A percentile compares a stretch with the other conserved stretches of the same genome.
phyloP scores from a whole-genome alignment of 129 eudicot genomes.

The Gnaphalium uliginosum region DNA sequence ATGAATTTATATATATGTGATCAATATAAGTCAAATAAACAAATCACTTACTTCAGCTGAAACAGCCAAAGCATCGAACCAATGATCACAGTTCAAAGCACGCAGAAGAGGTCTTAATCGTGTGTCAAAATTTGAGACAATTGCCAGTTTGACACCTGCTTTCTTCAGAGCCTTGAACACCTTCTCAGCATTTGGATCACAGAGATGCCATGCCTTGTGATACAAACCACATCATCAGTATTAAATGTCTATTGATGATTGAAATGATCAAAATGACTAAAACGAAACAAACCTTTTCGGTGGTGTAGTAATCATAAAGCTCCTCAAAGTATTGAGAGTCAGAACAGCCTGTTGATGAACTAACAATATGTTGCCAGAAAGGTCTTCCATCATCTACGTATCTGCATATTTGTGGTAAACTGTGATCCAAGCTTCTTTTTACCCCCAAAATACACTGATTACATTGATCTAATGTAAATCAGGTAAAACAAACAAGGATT shows the following conservation, averaged over 20 bases:
- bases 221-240: slow-evolving; percentile 16
- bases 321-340: slow-evolving; percentile 97
- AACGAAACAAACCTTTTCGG: slow-evolving; percentile 67
- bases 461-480: not conserved
- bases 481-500: not conserved
- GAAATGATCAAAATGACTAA: not conserved
- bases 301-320: slow-evolving; percentile 86
- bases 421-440: not conserved
- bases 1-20: not conserved
- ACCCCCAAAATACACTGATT: not conserved
- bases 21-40: not conserved
- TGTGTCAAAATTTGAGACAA: slow-evolving; percentile 96
- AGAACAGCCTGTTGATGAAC: slow-evolving; percentile 96
- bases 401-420: slow-evolving; percentile 39
- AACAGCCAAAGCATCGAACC: slow-evolving; percentile 98
- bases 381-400: slow-evolving; percentile 96
- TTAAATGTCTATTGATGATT: not conserved
- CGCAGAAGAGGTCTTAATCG: slow-evolving; percentile 81
- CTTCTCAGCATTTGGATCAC: slow-evolving; percentile 87
- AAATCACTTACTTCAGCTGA: slow-evolving; percentile 84
- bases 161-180: slow-evolving; percentile 77
- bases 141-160: slow-evolving; percentile 83
- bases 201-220: slow-evolving; percentile 90
- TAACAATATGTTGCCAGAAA: slow-evolving; percentile 95
- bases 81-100: slow-evolving; percentile 88